Conservation (phyloP, 2,329 filamentous ascomycete species). For the Fusarium decemcellulare region DNA sequence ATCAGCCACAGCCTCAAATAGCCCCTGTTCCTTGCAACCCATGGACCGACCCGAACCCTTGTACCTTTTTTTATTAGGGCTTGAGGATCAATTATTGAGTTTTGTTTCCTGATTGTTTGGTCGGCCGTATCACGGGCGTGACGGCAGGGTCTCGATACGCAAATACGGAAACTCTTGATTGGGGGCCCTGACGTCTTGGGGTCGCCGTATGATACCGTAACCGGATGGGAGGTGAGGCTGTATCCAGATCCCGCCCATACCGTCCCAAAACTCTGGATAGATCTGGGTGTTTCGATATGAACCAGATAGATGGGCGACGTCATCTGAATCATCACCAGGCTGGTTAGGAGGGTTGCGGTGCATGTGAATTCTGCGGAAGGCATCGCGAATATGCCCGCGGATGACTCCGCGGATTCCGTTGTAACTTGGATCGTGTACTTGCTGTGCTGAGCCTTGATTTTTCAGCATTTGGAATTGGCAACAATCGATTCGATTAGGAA, state of each 20-base stretch:
- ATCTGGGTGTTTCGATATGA: neutral
- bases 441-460: too few relatives aligned
- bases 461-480: too few relatives aligned
- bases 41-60: constrained; percentile 13
- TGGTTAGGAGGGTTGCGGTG: constrained; percentile 12
- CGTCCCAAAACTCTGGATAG: neutral
- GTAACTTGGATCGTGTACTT: too few relatives aligned
- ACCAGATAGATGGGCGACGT: constrained; percentile 8
- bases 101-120: neutral
- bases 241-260: constrained; percentile 14
- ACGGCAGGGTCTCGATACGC: constrained; percentile 25
- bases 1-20: constrained; percentile 43
- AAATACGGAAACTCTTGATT: constrained; percentile 11
- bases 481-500: neutral
- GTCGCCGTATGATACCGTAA: neutral
- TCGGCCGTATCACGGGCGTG: constrained; percentile 5
- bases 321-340: constrained; percentile 1
- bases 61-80: too few relatives aligned
- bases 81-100: neutral
- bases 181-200: neutral
- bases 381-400: too few relatives aligned
- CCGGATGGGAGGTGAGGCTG: constrained; percentile 6
- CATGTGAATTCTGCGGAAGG: constrained; percentile 5
- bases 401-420: too few relatives aligned
- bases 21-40: constrained; percentile 27